Evolutionary conservation across 768 basidiomycete genomes (phyloP).

Genomic region (Suillus brevipes): DNA sequence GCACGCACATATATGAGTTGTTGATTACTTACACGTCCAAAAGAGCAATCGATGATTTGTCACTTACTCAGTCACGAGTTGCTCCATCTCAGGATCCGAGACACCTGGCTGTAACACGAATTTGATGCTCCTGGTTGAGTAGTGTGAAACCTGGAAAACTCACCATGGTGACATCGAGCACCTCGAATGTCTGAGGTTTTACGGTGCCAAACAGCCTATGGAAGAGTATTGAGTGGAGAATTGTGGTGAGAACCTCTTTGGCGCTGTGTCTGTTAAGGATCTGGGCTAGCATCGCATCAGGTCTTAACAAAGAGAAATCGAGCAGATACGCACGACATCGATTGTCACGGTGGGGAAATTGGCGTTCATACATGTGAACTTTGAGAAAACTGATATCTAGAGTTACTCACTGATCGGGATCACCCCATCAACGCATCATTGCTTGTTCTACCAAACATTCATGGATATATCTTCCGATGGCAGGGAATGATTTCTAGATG

Average conservation of each 20-base stretch:
- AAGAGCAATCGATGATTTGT: constrained; percentile 62
- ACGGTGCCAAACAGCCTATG: constrained; percentile 81
- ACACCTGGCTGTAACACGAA: no score
- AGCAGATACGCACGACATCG: constrained; percentile 26
- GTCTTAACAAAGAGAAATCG: no score
- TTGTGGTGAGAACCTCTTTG: constrained; percentile 71
- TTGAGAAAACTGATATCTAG: no score
- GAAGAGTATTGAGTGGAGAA: constrained; percentile 82
- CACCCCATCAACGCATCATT: constrained; percentile 27
- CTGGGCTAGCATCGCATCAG: constrained; percentile 36
- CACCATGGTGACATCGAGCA: constrained; percentile 85
- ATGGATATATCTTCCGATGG: no score
- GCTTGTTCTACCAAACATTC: constrained; percentile 11
- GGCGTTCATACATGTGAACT: constrained; percentile 21
- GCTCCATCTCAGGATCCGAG: no score
- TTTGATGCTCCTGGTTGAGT: background rate
- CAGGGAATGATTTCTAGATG: no score
- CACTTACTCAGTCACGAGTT: no score
- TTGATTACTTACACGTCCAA: constrained; percentile 62
- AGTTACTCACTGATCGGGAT: constrained; percentile 16
- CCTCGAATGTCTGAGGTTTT: constrained; percentile 74
- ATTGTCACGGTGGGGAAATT: constrained; percentile 30
- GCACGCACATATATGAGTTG: constrained; percentile 4
- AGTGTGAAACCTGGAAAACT: constrained; percentile 20
- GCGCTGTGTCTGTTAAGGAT: constrained; percentile 69